These are phyloP conservation scores for Amanita molliuscula DNA, from an alignment of 768 basidiomycete species.

Conservation along the genomic window DNA sequence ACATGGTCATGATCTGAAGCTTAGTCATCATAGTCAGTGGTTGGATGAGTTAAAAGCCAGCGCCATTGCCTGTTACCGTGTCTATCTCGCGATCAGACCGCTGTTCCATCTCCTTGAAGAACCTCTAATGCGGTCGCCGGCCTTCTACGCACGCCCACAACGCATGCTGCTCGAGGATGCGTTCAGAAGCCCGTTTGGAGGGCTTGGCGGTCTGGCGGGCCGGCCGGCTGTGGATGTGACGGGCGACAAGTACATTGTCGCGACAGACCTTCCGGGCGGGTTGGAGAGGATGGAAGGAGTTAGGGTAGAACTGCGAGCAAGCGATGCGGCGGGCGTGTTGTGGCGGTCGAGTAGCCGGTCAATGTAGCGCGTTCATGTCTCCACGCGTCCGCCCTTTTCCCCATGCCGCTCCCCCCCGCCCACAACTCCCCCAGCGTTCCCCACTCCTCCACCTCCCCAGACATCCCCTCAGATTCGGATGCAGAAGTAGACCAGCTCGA, in stretches of 20 bases:
- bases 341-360: slow-evolving; percentile 25
- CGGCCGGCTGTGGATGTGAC: slow-evolving; percentile 58
- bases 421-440: slow-evolving; percentile 5
- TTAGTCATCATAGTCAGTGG: not conserved
- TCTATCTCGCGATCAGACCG: slow-evolving; percentile 62
- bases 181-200: slow-evolving; percentile 20
- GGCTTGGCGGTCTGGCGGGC: slow-evolving; percentile 6
- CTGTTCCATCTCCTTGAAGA: slow-evolving; percentile 72
- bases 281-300: slow-evolving; percentile 62
- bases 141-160: slow-evolving; percentile 4
- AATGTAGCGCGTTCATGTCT: not conserved
- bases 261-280: slow-evolving; percentile 69
- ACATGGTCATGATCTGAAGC: not conserved
- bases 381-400: not conserved
- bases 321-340: too few relatives aligned
- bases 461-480: slow-evolving; percentile 37
- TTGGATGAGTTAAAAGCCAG: not conserved
- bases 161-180: slow-evolving; percentile 33
- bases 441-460: slow-evolving; percentile 11
- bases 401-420: not conserved
- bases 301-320: slow-evolving; percentile 50
- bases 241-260: slow-evolving; percentile 52
- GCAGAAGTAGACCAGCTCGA: slow-evolving; percentile 61
- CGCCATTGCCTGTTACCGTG: slow-evolving; percentile 27
- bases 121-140: slow-evolving; percentile 35